A percentile compares a stretch with the other conserved stretches of the same genome.
These are phyloP conservation scores for Lasiodiplodia theobromae DNA, from an alignment of 2,329 filamentous ascomycete species.

Conservation along the genomic window DNA sequence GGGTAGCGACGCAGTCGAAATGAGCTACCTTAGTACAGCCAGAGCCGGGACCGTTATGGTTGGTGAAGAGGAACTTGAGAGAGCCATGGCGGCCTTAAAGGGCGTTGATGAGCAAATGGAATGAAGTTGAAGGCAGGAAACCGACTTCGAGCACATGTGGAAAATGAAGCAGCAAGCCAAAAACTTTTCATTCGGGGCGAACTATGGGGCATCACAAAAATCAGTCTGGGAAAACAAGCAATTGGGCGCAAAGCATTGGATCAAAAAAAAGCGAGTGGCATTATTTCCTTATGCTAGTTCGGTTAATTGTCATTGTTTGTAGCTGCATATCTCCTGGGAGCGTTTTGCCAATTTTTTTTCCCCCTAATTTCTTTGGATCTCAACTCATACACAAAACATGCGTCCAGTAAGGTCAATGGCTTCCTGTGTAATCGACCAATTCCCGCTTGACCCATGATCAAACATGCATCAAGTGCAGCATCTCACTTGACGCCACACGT, in stretches of 20 bases:
- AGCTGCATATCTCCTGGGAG: not conserved
- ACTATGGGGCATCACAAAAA: not conserved
- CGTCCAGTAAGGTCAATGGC: not conserved
- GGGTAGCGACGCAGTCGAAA: conserved; percentile 64
- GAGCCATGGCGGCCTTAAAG: conserved; percentile 74
- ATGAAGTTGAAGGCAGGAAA: not conserved
- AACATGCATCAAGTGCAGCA: not conserved
- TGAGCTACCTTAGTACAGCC: conserved; percentile 90
- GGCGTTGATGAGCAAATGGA: conserved; percentile 44
- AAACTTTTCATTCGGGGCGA: not conserved
- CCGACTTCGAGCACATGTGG: not conserved
- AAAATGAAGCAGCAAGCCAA: not conserved
- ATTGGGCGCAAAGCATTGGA: not conserved
- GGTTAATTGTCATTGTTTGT: not conserved
- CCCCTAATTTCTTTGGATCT: not conserved
- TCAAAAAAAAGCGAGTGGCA: conserved; percentile 3
- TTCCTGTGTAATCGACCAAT: not conserved
- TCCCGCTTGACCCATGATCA: not conserved
- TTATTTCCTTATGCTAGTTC: not conserved
- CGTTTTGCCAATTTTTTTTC: not conserved
- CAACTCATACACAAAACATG: not conserved
- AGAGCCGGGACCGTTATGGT: conserved; percentile 90
- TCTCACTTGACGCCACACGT: not conserved
- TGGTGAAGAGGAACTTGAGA: conserved; percentile 73
- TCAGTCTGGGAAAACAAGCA: not conserved